Evolutionary conservation across 768 basidiomycete species (phyloP).

Genomic region (Leucocoprinus leucothites): DNA sequence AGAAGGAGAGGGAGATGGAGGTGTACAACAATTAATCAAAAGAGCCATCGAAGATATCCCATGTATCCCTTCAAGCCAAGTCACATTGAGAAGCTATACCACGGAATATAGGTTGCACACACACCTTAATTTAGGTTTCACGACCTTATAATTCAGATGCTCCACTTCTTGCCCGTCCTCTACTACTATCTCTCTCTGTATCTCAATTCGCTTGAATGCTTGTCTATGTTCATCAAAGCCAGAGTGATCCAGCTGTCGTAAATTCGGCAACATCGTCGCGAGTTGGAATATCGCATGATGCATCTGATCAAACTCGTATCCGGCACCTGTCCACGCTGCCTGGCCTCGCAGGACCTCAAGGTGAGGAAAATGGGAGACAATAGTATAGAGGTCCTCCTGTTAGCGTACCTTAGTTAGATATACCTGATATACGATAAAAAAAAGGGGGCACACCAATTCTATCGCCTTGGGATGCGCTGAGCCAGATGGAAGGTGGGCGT

Average conservation of each 20-base stretch:
- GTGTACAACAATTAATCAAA: constrained; percentile 18
- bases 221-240: constrained; percentile 29
- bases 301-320: constrained; percentile 33
- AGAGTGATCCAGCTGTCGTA: constrained; percentile 41
- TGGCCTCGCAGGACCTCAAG: constrained; percentile 42
- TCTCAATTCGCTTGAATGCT: constrained; percentile 33
- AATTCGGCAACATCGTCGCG: constrained; percentile 35
- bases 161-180: constrained; percentile 17
- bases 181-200: constrained; percentile 25
- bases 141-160: constrained; percentile 31
- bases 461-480: constrained; percentile 22
- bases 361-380: constrained; percentile 37
- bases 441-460: constrained; percentile 22
- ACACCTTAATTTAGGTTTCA: constrained; percentile 27
- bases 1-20: too few relatives aligned
- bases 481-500: constrained; percentile 18
- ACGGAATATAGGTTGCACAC: background rate
- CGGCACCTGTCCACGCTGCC: constrained; percentile 40
- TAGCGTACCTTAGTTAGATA: background rate
- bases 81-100: background rate
- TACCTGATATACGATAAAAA: background rate
- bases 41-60: constrained; percentile 23
- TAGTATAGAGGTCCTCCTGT: constrained; percentile 34
- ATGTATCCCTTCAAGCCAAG: constrained; percentile 16
- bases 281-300: constrained; percentile 38